These are phyloP conservation scores for Metarhizium guizhouense DNA, from an alignment of 2,329 filamentous ascomycete genomes.

Conservation along the genomic window DNA sequence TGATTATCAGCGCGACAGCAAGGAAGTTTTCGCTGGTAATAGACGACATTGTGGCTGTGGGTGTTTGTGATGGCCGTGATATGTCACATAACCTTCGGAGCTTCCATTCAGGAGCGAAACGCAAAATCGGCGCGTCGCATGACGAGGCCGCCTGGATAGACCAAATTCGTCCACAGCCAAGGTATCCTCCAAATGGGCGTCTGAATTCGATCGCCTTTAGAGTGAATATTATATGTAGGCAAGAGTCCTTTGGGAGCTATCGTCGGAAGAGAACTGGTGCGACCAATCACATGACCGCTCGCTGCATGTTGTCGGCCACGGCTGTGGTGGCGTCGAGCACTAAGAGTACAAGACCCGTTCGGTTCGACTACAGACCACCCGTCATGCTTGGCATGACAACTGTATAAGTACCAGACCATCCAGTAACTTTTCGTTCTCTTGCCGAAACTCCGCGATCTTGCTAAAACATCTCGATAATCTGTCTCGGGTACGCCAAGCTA, in stretches of 20 bases:
- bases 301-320: neutral
- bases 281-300: neutral
- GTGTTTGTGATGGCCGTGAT: neutral
- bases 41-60: constrained; percentile 32
- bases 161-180: neutral
- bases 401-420: no score
- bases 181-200: neutral
- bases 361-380: no score
- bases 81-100: neutral
- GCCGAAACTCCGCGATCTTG: neutral
- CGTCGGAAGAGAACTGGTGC: neutral
- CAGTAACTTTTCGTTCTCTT: neutral
- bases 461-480: no score
- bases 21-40: constrained; percentile 50
- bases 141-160: neutral
- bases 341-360: no score
- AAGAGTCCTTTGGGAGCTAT: neutral
- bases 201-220: neutral
- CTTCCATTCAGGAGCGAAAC: neutral
- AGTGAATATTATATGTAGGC: neutral
- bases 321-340: no score
- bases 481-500: no score
- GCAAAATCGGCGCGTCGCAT: neutral
- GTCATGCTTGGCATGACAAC: no score
- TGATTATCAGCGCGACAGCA: constrained; percentile 65